phyloP scores from a whole-genome alignment of 2,329 filamentous ascomycete species.

The Diplodia scrobiculata region DNA sequence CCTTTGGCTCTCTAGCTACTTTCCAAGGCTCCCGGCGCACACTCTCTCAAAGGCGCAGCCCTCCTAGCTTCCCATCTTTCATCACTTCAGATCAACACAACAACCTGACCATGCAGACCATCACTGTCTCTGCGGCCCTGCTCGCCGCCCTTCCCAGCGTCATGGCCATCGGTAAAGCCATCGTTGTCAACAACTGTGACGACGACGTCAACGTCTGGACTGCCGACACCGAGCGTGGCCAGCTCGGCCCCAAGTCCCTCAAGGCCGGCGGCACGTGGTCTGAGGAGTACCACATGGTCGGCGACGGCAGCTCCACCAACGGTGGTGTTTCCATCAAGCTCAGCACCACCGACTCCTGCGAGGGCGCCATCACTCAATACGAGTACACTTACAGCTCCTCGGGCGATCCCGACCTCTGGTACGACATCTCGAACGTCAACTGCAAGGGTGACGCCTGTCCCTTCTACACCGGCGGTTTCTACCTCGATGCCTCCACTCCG shows the following conservation, averaged over 20 bases:
- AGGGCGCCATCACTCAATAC: slow-evolving; percentile 40
- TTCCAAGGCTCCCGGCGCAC: slow-evolving; percentile 47
- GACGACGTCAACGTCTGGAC: slow-evolving; percentile 46
- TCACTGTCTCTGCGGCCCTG: slow-evolving; percentile 40
- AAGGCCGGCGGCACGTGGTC: slow-evolving; percentile 36
- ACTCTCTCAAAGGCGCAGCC: slow-evolving; percentile 36
- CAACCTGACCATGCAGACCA: slow-evolving; percentile 39
- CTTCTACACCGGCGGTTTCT: slow-evolving; percentile 30
- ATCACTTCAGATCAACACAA: background rate
- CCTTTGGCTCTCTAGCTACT: slow-evolving; percentile 47
- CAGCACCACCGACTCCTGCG: slow-evolving; percentile 40
- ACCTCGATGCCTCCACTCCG: slow-evolving; percentile 32
- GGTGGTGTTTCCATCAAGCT: slow-evolving; percentile 47
- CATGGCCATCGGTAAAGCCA: slow-evolving; percentile 33
- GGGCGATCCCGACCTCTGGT: slow-evolving; percentile 43
- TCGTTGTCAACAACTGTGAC: slow-evolving; percentile 45
- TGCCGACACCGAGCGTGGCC: slow-evolving; percentile 36
- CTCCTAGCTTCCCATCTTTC: background rate
- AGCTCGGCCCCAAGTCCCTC: slow-evolving; percentile 37
- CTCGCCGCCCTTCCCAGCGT: slow-evolving; percentile 37
- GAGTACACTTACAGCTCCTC: slow-evolving; percentile 42
- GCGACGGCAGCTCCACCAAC: slow-evolving; percentile 34
- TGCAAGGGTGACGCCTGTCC: slow-evolving; percentile 28
- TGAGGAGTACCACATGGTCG: slow-evolving; percentile 38
- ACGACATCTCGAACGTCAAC: slow-evolving; percentile 31